A percentile compares a stretch with the other conserved stretches of the same genome.
phyloP scores from a whole-genome alignment of 2,329 filamentous ascomycete genomes.

The Raffaelea albimanens region DNA sequence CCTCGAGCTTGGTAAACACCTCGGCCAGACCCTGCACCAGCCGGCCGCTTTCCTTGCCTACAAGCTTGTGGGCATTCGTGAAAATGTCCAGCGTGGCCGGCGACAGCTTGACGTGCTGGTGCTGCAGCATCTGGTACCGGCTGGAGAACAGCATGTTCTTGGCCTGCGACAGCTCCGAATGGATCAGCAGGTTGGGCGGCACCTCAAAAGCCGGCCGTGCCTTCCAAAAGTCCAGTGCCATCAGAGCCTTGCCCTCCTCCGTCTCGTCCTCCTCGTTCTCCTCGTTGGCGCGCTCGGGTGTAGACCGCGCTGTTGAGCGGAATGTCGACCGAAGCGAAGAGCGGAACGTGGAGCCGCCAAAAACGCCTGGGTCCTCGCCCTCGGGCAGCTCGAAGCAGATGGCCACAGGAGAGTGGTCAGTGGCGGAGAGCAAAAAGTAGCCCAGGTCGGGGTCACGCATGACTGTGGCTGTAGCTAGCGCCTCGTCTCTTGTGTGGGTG shows the following conservation, averaged over 20 bases:
- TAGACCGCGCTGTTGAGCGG: constrained; percentile 15
- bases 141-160: constrained; percentile 43
- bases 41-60: constrained; percentile 59
- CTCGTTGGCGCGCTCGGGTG: background rate
- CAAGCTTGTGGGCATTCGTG: constrained; percentile 61
- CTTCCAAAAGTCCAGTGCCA: constrained; percentile 42
- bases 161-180: constrained; percentile 31
- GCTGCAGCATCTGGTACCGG: constrained; percentile 48
- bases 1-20: constrained; percentile 61
- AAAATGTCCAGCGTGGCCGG: constrained; percentile 63
- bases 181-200: constrained; percentile 12
- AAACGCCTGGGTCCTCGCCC: constrained; percentile 32
- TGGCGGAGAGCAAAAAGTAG: constrained; percentile 53
- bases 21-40: constrained; percentile 63
- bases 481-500: constrained; percentile 37
- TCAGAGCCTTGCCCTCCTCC: constrained; percentile 29
- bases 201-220: constrained; percentile 23
- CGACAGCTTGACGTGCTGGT: constrained; percentile 60
- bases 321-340: constrained; percentile 28
- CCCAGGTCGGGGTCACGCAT: constrained; percentile 54
- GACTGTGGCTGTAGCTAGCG: constrained; percentile 43
- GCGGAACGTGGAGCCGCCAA: constrained; percentile 18
- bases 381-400: constrained; percentile 53
- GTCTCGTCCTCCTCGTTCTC: constrained; percentile 1
- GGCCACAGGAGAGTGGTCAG: constrained; percentile 46